phyloP scores from a whole-genome alignment of 2,329 filamentous ascomycete species.

The Stachybotrys elegans region DNA sequence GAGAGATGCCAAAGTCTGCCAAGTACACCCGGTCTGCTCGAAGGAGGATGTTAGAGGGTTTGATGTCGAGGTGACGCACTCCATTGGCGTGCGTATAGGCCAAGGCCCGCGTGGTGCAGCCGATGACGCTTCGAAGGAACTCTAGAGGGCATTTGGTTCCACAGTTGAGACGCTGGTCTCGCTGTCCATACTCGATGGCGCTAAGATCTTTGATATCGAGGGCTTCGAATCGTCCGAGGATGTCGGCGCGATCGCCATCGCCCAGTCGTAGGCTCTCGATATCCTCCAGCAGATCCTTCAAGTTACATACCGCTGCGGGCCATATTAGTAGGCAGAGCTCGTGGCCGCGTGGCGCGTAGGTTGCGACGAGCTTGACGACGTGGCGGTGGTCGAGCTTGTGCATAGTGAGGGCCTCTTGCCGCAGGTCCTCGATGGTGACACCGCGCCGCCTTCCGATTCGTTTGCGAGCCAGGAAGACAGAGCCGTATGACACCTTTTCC shows the following conservation, averaged over 20 bases:
- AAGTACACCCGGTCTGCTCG: slow-evolving; percentile 40
- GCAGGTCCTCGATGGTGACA: slow-evolving; percentile 33
- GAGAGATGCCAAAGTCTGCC: slow-evolving; percentile 44
- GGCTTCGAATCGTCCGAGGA: slow-evolving; percentile 29
- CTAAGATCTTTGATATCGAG: slow-evolving; percentile 32
- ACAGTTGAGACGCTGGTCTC: slow-evolving; percentile 14
- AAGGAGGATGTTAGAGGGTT: slow-evolving; percentile 42
- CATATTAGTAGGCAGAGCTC: slow-evolving; percentile 41
- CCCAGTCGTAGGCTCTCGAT: slow-evolving; percentile 33
- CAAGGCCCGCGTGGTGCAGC: slow-evolving; percentile 39
- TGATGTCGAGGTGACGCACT: slow-evolving; percentile 42
- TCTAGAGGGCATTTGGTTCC: slow-evolving; percentile 29
- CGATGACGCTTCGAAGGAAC: slow-evolving; percentile 36
- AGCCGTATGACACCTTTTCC: slow-evolving; percentile 34
- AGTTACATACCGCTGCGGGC: slow-evolving; percentile 42
- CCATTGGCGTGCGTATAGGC: slow-evolving; percentile 35
- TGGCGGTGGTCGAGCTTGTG: slow-evolving; percentile 41
- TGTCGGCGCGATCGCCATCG: slow-evolving; percentile 34
- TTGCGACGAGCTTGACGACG: slow-evolving; percentile 41
- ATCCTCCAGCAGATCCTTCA: slow-evolving; percentile 36
- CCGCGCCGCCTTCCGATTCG: slow-evolving; percentile 31
- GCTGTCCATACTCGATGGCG: slow-evolving; percentile 24
- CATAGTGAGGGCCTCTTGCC: slow-evolving; percentile 42
- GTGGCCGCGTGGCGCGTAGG: slow-evolving; percentile 34
- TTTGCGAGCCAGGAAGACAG: slow-evolving; percentile 40